Evolutionary conservation across 208 protist genomes (phyloP), one percentile per base, ranked within the genome.

Genomic region (Tritrichomonas musculus): DNA sequence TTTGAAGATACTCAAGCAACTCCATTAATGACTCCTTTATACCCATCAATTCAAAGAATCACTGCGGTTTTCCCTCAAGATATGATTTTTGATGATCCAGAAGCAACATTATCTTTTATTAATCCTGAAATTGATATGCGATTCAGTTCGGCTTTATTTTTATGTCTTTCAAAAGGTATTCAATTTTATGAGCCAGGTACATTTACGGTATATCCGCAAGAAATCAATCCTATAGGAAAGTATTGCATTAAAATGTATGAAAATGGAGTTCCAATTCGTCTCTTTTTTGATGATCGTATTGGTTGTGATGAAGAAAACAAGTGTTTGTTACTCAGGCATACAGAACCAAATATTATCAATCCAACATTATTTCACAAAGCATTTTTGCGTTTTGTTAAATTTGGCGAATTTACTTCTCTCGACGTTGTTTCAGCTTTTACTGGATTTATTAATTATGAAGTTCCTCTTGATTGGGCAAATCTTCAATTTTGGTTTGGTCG

Each of bases 211-310:
- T 84, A 53, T 30, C 73, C 73, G 1, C 20, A 84, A 30, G 73
- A 84, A 84, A 53, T 84, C 36, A 84, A 84, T 44, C 73, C 73
- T 33, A 25, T n/a, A 33, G 73, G 73, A 53, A 84, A 84, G 53
- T 84, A 84, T 44, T 84, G 73, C 44, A 53, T 84, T 49, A 33
- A 44, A 53, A 53, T 84, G 36, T 84, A 33, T 53, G 73, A 84
- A 53, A 84, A 84, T 84, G 73, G 73, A 22, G 9, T 39, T 17
- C 41, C 73, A 84, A 44, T 84, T 30, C 5, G 73, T 4, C 8
- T 84, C 33, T 39, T 84, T 53, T 84, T 84, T n/a, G 73, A 84
- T 84, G 73, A 84, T 84, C 20, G 36, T n/a, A 49, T 84, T 84
- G 8, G n/a, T 13, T 77, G 69, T n/a, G 14, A 53, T 53, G 73